These are phyloP conservation scores for Picea abies DNA, from an alignment of 83 land plant genomes.

Conservation along the genomic window DNA sequence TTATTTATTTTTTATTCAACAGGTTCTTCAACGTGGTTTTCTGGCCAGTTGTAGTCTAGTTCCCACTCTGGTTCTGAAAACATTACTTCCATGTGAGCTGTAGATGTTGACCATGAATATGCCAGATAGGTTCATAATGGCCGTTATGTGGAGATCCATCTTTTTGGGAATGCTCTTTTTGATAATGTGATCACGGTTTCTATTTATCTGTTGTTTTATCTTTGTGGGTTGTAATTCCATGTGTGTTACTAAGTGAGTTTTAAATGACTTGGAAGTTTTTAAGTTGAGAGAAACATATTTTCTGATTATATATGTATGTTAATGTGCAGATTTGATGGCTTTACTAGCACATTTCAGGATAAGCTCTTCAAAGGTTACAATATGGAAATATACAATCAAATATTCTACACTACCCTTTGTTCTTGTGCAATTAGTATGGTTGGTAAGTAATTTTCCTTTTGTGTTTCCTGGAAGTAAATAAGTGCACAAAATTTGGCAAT, in stretches of 20 bases:
- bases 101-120: neutral
- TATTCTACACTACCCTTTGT: conserved; percentile 90
- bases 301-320: neutral
- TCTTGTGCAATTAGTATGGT: conserved; percentile 80
- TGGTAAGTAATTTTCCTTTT: conserved; percentile 43
- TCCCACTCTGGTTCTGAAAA: too few relatives aligned
- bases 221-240: neutral
- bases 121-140: neutral
- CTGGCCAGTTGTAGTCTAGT: too few relatives aligned
- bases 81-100: neutral
- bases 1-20: too few relatives aligned
- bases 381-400: conserved; percentile 96
- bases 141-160: neutral
- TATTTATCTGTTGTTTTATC: neutral
- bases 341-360: conserved; percentile 98
- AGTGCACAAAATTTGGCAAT: neutral
- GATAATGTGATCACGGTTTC: neutral
- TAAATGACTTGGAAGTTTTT: neutral
- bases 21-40: too few relatives aligned
- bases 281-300: neutral
- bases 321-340: conserved; percentile 87
- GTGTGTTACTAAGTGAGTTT: neutral
- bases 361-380: conserved; percentile 94
- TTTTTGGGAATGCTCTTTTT: neutral
- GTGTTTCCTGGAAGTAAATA: neutral